phyloP scores from a whole-genome alignment of 148 eudicot genomes.

The Polygonum aviculare region DNA sequence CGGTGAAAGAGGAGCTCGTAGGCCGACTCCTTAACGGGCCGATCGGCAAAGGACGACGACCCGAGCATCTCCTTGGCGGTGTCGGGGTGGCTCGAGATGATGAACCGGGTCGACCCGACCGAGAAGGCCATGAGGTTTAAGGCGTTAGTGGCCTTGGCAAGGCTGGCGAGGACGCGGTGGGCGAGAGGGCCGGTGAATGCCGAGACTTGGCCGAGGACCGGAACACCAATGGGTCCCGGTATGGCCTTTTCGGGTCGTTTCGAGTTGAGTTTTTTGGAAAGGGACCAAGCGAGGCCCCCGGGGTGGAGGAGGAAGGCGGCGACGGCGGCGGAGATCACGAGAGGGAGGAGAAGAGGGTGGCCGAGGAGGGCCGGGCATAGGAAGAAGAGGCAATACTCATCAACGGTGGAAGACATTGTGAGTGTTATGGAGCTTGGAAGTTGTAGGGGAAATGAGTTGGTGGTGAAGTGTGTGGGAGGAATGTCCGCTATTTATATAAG shows the following conservation, averaged over 20 bases:
- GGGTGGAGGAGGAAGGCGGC: slow-evolving; percentile 48
- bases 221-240: slow-evolving; percentile 73
- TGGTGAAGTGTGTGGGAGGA: neutral
- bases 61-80: slow-evolving; percentile 59
- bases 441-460: neutral
- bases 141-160: slow-evolving; percentile 23
- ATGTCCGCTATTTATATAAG: neutral
- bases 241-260: slow-evolving; percentile 17
- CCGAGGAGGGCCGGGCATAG: slow-evolving; percentile 12
- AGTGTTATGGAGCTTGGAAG: neutral
- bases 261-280: slow-evolving; percentile 15
- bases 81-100: slow-evolving; percentile 62
- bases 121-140: slow-evolving; percentile 65
- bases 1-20: slow-evolving; percentile 69
- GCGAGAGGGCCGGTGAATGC: slow-evolving; percentile 37
- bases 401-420: slow-evolving; percentile 17
- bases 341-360: slow-evolving; percentile 15
- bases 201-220: slow-evolving; percentile 38
- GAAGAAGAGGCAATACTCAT: neutral
- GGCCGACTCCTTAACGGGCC: slow-evolving; percentile 85
- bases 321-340: slow-evolving; percentile 23
- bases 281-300: slow-evolving; percentile 79
- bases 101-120: slow-evolving; percentile 60
- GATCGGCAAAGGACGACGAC: slow-evolving; percentile 66
- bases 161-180: slow-evolving; percentile 37